Percentiles rank a stretch among this genome's conserved stretches.
Evolutionary conservation across 331 rosid genomes (phyloP).

Genomic region (Stylosanthes scabra): DNA sequence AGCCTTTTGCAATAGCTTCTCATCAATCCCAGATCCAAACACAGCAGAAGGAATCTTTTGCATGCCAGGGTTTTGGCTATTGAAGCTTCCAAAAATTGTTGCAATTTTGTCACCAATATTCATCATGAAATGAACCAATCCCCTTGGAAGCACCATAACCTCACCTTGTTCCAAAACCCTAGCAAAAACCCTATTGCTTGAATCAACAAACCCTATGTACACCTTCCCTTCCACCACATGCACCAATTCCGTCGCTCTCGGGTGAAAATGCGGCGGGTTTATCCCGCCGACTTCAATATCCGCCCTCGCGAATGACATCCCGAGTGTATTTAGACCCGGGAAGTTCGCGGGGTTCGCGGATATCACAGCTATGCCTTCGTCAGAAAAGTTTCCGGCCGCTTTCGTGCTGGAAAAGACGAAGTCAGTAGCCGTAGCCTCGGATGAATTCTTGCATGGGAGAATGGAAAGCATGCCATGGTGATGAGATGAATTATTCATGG

Average conservation of each 20-base stretch:
- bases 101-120: conserved; percentile 77
- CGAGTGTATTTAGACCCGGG: conserved; percentile 87
- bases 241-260: conserved; percentile 82
- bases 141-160: conserved; percentile 90
- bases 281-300: conserved; percentile 78
- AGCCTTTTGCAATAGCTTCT: conserved; percentile 78
- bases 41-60: conserved; percentile 77
- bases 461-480: conserved; percentile 25
- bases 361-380: conserved; percentile 65
- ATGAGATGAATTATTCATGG: conserved; percentile 44
- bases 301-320: conserved; percentile 78
- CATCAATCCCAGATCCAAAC: conserved; percentile 87
- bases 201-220: conserved; percentile 90
- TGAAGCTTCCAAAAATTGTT: conserved; percentile 80
- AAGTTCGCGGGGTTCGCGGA: conserved; percentile 63
- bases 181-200: conserved; percentile 67
- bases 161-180: conserved; percentile 76
- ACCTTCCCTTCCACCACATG: conserved; percentile 74
- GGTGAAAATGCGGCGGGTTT: conserved; percentile 94
- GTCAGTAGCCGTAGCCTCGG: conserved; percentile 68
- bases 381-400: conserved; percentile 64
- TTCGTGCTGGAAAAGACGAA: conserved; percentile 70
- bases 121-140: conserved; percentile 89
- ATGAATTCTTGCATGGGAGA: conserved; percentile 81
- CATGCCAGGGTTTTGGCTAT: conserved; percentile 88